Evolutionary conservation across 2,329 filamentous ascomycete species (phyloP).

Genomic region (Fusarium sp.): DNA sequence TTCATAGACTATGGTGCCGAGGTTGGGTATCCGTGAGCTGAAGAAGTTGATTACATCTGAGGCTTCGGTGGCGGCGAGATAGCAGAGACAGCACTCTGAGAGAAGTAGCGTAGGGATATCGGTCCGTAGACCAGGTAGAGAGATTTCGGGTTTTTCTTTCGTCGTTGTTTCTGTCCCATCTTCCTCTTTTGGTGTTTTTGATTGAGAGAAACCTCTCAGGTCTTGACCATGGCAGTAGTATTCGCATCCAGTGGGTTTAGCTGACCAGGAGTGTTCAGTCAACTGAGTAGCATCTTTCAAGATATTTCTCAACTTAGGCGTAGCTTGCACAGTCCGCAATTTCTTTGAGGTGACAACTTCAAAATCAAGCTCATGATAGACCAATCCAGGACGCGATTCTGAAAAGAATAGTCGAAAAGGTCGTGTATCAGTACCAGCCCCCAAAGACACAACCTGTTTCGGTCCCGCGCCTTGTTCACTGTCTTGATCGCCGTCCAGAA

Average conservation of each 20-base stretch:
- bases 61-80: slow-evolving; percentile 75
- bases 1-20: slow-evolving; percentile 83
- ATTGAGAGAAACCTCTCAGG: slow-evolving; percentile 58
- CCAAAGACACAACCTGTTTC: slow-evolving; percentile 89
- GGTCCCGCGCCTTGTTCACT: slow-evolving; percentile 38
- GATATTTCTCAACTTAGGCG: slow-evolving; percentile 53
- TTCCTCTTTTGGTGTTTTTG: not conserved
- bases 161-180: not conserved
- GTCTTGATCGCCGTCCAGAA: slow-evolving; percentile 62
- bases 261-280: slow-evolving; percentile 54
- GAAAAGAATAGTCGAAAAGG: slow-evolving; percentile 77
- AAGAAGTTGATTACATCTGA: slow-evolving; percentile 73
- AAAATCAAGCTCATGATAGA: slow-evolving; percentile 96
- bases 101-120: slow-evolving; percentile 82
- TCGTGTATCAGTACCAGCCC: slow-evolving; percentile 92
- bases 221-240: slow-evolving; percentile 74
- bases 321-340: slow-evolving; percentile 62
- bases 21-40: slow-evolving; percentile 56
- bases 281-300: slow-evolving; percentile 49
- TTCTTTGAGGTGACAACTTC: slow-evolving; percentile 76
- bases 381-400: slow-evolving; percentile 54
- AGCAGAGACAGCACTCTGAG: slow-evolving; percentile 96
- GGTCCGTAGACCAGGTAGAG: slow-evolving; percentile 57
- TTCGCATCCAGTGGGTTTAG: slow-evolving; percentile 51
- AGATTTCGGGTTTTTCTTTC: slow-evolving; percentile 2